Conservation (phyloP, 2,329 filamentous ascomycete species). For the Geosmithia putterillii region DNA sequence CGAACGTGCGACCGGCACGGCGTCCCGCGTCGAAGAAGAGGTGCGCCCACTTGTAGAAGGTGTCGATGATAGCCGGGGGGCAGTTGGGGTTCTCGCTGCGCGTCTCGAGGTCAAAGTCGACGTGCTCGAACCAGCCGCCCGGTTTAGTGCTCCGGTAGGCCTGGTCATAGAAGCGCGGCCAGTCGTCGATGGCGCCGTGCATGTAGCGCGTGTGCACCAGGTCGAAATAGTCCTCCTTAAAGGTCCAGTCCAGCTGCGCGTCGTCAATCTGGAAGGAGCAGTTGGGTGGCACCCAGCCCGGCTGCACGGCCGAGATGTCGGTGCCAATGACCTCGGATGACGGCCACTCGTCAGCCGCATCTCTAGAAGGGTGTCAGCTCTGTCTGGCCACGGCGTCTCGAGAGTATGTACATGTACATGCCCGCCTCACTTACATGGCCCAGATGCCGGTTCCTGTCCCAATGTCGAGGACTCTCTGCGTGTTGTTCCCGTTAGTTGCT, state of each 20-base stretch:
- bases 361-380: slow-evolving; percentile 21
- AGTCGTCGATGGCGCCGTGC: slow-evolving; percentile 43
- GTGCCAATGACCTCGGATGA: slow-evolving; percentile 15
- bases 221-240: slow-evolving; percentile 32
- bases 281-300: slow-evolving; percentile 15
- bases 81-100: slow-evolving; percentile 7
- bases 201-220: slow-evolving; percentile 46
- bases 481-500: too few relatives aligned
- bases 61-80: slow-evolving; percentile 7
- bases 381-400: too few relatives aligned
- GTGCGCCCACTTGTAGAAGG: slow-evolving; percentile 15
- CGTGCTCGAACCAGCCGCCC: slow-evolving; percentile 16
- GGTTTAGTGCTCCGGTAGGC: slow-evolving; percentile 34
- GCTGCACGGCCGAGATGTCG: slow-evolving; percentile 21
- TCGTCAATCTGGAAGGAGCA: slow-evolving; percentile 20
- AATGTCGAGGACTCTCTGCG: slow-evolving; percentile 27
- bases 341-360: slow-evolving; percentile 18
- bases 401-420: too few relatives aligned
- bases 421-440: slow-evolving; percentile 22
- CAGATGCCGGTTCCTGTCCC: slow-evolving; percentile 46
- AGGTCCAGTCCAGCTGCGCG: slow-evolving; percentile 28
- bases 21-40: slow-evolving; percentile 14
- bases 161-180: slow-evolving; percentile 39
- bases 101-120: slow-evolving; percentile 11
- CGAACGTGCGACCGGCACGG: slow-evolving; percentile 13